Base-by-base conservation (phyloP, 75 land plant genomes). In the Sequoiadendron giganteum region DNA sequence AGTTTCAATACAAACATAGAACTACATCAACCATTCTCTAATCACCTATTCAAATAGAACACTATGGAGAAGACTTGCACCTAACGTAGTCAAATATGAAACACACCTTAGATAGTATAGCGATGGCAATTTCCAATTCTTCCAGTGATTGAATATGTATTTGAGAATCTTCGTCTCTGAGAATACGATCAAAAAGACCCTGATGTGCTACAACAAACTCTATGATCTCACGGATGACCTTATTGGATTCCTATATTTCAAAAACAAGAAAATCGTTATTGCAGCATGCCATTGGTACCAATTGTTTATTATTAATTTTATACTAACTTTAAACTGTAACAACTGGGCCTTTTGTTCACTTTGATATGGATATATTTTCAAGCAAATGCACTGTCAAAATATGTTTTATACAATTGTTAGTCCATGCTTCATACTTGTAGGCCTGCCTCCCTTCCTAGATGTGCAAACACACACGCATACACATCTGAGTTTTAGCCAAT, bases 141-240 rank as follows among this genome's bases (percentile, higher is more conserved):
- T 97, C 99, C 87, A 96, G 77, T 75, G 90, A 91, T 25, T 89
- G 87, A 32, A 95, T 94, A 82, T 94, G 93, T 85, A 87, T 88
- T 87, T 82, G 90, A 85, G 88, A 86, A 56, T 93, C 47, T 86
- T 97, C 98, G 81, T 93, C 92, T 87, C 90, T 90, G 39, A 97
- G 90, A 83, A 93, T 89, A 85, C 93, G 94, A 89, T 93, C 96
- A 91, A 97, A 87, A 9, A 95, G 87, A 6, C 88, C 88, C 36
- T 95, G 97, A 86, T 97, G 98, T 19, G 88, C 88, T 87, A 93
- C 94, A n/a, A 96, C 86, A 87, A 97, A 97, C 28, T 96, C 94
- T 40, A 97, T 70, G 85, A 95, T 87, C 87, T 96, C 97, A 83
- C 94, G 94, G 14, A 93, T 93, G 87, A 96, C 90, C 90, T 96